Conservation (phyloP, 108 stramenopile species). For the Fistulifera solaris region DNA sequence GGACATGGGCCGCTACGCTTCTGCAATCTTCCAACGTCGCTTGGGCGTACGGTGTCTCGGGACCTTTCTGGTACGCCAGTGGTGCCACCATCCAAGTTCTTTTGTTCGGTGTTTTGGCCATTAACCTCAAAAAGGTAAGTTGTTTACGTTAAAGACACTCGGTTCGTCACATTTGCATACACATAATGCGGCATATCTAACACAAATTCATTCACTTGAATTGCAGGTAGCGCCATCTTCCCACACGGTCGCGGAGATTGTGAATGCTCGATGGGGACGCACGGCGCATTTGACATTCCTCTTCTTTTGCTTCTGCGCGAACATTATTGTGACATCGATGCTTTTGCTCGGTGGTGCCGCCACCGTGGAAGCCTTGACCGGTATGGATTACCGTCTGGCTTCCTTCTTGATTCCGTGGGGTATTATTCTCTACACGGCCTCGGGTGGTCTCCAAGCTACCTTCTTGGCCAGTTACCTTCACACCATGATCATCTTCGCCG, state of each 20-base stretch:
- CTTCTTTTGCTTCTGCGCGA: constrained; percentile 79
- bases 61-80: constrained; percentile 91
- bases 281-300: constrained; percentile 85
- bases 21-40: constrained; percentile 92
- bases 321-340: constrained; percentile 86
- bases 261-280: constrained; percentile 86
- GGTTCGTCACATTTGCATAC: too few species aligned
- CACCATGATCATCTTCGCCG: constrained; percentile 76
- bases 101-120: constrained; percentile 89
- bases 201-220: too few species aligned
- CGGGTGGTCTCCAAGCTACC: constrained; percentile 88
- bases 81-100: constrained; percentile 91
- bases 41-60: constrained; percentile 87
- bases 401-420: constrained; percentile 88
- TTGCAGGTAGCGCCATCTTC: constrained; percentile 78
- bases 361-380: constrained; percentile 83
- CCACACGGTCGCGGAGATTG: constrained; percentile 90
- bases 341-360: constrained; percentile 92
- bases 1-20: constrained; percentile 94
- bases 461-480: constrained; percentile 83
- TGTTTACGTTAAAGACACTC: too few species aligned
- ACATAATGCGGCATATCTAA: too few species aligned
- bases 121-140: constrained; percentile 85
- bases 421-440: constrained; percentile 86
- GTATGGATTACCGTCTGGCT: constrained; percentile 73